Conservation (phyloP, 2,329 filamentous ascomycete species). For the Conoideocrella luteorostrata region DNA sequence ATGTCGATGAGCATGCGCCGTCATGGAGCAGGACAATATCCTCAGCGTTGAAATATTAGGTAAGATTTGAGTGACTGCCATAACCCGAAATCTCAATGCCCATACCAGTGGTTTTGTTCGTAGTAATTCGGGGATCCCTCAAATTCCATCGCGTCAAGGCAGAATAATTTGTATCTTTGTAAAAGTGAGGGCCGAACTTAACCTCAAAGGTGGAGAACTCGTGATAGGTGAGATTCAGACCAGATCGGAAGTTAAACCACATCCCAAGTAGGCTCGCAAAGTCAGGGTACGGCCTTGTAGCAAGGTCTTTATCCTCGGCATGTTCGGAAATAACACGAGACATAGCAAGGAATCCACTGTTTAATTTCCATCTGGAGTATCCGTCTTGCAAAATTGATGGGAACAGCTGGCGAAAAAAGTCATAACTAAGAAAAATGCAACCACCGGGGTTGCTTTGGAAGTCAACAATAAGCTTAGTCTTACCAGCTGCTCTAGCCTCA, state of each 20-base stretch:
- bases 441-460: conserved; percentile 46
- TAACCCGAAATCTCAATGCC: conserved; percentile 39
- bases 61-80: conserved; percentile 25
- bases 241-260: conserved; percentile 44
- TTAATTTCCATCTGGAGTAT: conserved; percentile 34
- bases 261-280: conserved; percentile 38
- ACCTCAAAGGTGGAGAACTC: conserved; percentile 44
- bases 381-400: conserved; percentile 27
- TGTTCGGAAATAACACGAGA: conserved; percentile 38
- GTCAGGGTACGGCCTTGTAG: conserved; percentile 30
- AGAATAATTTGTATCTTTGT: conserved; percentile 48
- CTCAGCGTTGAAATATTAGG: conserved; percentile 48
- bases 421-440: conserved; percentile 52
- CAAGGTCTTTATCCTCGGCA: conserved; percentile 37
- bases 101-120: conserved; percentile 24
- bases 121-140: conserved; percentile 32
- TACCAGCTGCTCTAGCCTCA: conserved; percentile 36
- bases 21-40: conserved; percentile 55
- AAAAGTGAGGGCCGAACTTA: conserved; percentile 34
- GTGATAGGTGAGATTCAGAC: conserved; percentile 40
- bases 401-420: conserved; percentile 54
- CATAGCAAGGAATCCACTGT: conserved; percentile 35
- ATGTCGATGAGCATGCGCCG: conserved; percentile 53
- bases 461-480: conserved; percentile 51
- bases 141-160: conserved; percentile 45